Evolutionary conservation across 768 basidiomycete species (phyloP).

Genomic region (Tylopilus rubrobrunneus): DNA sequence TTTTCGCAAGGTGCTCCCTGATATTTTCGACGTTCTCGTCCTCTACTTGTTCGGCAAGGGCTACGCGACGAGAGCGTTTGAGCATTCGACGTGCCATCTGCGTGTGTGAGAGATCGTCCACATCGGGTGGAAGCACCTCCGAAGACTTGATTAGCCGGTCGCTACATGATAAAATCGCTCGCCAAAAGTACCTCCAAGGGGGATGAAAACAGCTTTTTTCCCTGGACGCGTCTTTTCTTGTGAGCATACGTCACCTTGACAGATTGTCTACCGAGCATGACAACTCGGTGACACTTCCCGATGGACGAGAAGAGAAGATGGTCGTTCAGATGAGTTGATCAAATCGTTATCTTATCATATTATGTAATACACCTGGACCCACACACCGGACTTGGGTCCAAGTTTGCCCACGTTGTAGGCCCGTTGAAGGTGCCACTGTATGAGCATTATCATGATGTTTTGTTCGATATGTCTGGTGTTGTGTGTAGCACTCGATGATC

Average conservation of each 20-base stretch:
- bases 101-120: slow-evolving; percentile 33
- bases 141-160: too few relatives aligned
- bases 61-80: slow-evolving; percentile 43
- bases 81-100: slow-evolving; percentile 46
- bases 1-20: slow-evolving; percentile 32
- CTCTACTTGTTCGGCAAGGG: slow-evolving; percentile 18
- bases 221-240: slow-evolving; percentile 24
- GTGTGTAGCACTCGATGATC: too few relatives aligned
- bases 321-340: background rate
- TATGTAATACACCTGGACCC: too few relatives aligned
- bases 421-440: too few relatives aligned
- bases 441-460: too few relatives aligned
- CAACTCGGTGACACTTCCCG: too few relatives aligned
- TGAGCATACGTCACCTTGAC: slow-evolving; percentile 32
- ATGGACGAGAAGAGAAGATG: slow-evolving; percentile 1
- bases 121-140: slow-evolving; percentile 18
- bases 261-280: slow-evolving; percentile 15
- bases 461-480: too few relatives aligned
- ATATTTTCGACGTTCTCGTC: slow-evolving; percentile 19
- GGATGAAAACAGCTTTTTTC: slow-evolving; percentile 19
- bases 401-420: too few relatives aligned
- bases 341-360: too few relatives aligned
- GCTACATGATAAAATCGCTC: too few relatives aligned
- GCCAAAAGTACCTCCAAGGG: slow-evolving; percentile 29
- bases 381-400: too few relatives aligned